Conservation (phyloP, 1,284 basidiomycete genomes). For the Tilletiopsis washingtonensis region DNA sequence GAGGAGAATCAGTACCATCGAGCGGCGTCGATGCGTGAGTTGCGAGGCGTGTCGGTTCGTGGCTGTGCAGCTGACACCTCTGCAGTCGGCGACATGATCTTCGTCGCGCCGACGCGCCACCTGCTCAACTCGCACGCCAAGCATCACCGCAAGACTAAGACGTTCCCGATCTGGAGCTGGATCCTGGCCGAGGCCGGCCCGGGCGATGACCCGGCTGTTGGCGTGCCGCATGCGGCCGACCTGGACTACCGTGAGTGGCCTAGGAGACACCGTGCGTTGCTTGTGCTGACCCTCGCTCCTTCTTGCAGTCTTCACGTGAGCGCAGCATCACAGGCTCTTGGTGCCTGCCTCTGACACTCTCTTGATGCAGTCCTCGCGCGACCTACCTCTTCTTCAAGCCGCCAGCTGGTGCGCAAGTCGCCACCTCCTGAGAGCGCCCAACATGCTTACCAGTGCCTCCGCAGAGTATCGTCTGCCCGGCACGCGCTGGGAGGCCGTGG, state of each 20-base stretch:
- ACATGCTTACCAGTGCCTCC: neutral
- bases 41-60: too few relatives aligned
- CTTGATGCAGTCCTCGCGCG: too few relatives aligned
- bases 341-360: too few relatives aligned
- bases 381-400: slow-evolving; percentile 1
- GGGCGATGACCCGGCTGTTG: neutral
- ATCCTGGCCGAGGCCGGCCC: neutral
- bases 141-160: neutral
- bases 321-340: too few relatives aligned
- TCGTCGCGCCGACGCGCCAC: neutral
- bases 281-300: too few relatives aligned
- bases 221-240: slow-evolving; percentile 2
- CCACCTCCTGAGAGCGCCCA: neutral
- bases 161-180: neutral
- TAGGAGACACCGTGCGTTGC: too few relatives aligned
- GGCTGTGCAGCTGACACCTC: too few relatives aligned
- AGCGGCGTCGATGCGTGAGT: neutral
- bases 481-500: neutral
- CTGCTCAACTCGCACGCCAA: neutral
- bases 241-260: neutral
- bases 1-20: neutral
- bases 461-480: neutral
- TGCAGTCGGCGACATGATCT: neutral
- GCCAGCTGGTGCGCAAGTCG: neutral
- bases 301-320: too few relatives aligned